Evolutionary conservation across 2,329 filamentous ascomycete species (phyloP), one percentile per base, ranked within the genome.

Genomic region (Aspergillus ochraceoroseus): DNA sequence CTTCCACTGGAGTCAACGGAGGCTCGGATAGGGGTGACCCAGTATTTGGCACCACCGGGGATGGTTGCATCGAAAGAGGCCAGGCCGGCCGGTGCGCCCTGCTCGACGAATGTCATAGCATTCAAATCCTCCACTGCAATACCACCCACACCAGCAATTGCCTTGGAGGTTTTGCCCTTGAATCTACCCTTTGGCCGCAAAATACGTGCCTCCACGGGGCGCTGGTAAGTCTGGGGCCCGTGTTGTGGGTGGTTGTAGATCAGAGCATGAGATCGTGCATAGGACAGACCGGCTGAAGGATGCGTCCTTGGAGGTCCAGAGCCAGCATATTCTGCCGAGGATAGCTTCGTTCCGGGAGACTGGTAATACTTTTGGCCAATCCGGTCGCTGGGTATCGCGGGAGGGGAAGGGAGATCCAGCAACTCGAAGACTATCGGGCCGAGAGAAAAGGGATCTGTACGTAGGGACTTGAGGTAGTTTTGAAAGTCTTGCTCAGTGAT

Each of bases 261-360:
- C 53, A 74, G 66, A 14, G 74, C 66, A 39, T 71, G 68, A 8
- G 74, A 75, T 33, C 76, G 72, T 2, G 76, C 64, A 56, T 84
- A 83, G 9, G 75, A 74, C 4, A 84, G 66, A 47, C 80, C 80
- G 3, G 76, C 80, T 3, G 76, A 80, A 2, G 80, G 80, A 59
- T 84, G 80, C 5, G 80, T 83, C 43, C 72, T 73, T 1, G 77
- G 76, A 13, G 76, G 76, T 2, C 73, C 74, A 18, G 58, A 58
- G 20, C 59, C 53, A 22, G 64, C 64, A 51, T 74, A 75, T 41
- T 67, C 65, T 7, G 63, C 44, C 5, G 70, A 61, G 17, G 57
- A 59, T 32, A 64, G 46, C 32, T 61, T 63, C 32, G 54, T 62
- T 27, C 52, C 58, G 9, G 46, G 67, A 46, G 48, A 60, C 47